Evolutionary conservation across 179 eudicot species (phyloP).

Genomic region (Beta lomatogona): DNA sequence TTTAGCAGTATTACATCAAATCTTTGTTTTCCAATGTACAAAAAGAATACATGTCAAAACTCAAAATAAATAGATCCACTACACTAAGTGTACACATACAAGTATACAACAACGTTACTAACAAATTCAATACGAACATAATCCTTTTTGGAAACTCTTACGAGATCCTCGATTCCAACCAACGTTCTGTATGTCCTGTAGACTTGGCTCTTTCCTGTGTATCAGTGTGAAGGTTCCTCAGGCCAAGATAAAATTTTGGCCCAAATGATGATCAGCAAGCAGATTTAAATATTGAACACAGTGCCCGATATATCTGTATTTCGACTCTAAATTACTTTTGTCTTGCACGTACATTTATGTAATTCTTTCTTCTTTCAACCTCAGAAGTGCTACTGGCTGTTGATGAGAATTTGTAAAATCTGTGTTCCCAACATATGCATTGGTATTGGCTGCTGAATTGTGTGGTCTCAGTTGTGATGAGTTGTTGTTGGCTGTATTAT

Average conservation of each 20-base stretch:
- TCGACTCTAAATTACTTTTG: constrained; percentile 1
- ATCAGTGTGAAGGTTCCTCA: constrained; percentile 17
- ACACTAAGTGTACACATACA: constrained; percentile 31
- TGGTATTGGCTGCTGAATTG: constrained; percentile 32
- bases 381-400: constrained; percentile 47
- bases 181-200: constrained; percentile 16
- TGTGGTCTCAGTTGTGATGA: constrained; percentile 48
- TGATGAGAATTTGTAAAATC: constrained; percentile 43
- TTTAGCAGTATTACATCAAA: constrained; percentile 25
- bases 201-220: constrained; percentile 24
- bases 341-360: constrained; percentile 27
- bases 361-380: constrained; percentile 68
- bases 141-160: constrained; percentile 1
- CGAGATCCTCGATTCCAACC: neutral
- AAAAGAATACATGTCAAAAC: constrained; percentile 36
- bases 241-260: constrained; percentile 15
- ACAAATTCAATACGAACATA: constrained; percentile 19
- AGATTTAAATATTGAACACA: constrained; percentile 13
- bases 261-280: neutral
- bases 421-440: constrained; percentile 33
- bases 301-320: constrained; percentile 16
- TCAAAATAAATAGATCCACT: neutral
- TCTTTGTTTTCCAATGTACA: constrained; percentile 28
- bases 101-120: constrained; percentile 19
- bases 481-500: constrained; percentile 47